phyloP scores from a whole-genome alignment of 2,329 filamentous ascomycete genomes.

The Phialocephala sp. region DNA sequence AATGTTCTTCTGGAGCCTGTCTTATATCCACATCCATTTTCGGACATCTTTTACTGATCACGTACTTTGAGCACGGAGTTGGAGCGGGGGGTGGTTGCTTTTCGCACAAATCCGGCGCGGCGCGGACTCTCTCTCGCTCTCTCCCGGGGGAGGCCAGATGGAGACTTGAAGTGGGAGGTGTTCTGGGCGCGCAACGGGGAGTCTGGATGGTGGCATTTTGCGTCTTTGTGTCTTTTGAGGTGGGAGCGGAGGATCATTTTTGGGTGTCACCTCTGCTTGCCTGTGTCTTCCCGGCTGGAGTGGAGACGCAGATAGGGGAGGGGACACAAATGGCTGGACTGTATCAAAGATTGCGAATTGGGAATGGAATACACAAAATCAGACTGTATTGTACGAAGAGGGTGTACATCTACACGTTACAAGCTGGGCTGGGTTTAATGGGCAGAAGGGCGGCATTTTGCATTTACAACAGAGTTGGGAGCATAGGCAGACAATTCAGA shows the following conservation, averaged over 20 bases:
- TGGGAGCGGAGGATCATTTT: slow-evolving; percentile 34
- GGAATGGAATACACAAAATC: slow-evolving; percentile 18
- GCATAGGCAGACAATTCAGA: not conserved
- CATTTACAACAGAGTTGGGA: not conserved
- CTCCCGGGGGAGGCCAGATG: not conserved
- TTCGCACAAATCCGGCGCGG: slow-evolving; percentile 10
- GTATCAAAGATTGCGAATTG: slow-evolving; percentile 15
- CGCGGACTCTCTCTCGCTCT: not conserved
- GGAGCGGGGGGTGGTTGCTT: slow-evolving; percentile 16
- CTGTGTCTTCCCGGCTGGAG: not conserved
- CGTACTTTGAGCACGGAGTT: slow-evolving; percentile 30
- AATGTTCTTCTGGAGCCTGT: slow-evolving; percentile 20
- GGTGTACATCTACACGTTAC: slow-evolving; percentile 7
- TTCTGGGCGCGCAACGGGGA: slow-evolving; percentile 18
- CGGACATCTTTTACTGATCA: not conserved
- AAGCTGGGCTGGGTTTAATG: slow-evolving; percentile 5
- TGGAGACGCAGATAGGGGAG: not conserved
- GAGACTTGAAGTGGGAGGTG: slow-evolving; percentile 20
- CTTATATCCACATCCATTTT: slow-evolving; percentile 12
- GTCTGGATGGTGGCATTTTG: slow-evolving; percentile 20
- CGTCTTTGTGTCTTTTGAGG: slow-evolving; percentile 27
- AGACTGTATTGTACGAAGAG: slow-evolving; percentile 23
- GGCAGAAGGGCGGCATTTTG: slow-evolving; percentile 14
- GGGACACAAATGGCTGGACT: not conserved
- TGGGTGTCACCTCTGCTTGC: not conserved